phyloP scores from a whole-genome alignment of 2,329 filamentous ascomycete species.

The Aspergillus jensenii region DNA sequence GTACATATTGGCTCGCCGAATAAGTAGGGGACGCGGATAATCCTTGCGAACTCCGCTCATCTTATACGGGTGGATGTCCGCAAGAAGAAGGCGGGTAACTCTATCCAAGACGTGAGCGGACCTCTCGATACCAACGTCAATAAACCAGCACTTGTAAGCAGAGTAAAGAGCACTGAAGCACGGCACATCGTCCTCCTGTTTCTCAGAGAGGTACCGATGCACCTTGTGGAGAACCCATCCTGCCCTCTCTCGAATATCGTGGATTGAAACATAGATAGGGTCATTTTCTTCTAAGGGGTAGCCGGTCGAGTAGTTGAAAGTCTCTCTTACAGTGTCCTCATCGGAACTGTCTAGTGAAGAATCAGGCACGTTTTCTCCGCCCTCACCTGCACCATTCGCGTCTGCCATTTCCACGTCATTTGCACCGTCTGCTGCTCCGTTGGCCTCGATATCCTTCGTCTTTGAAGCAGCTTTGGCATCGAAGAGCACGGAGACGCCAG shows the following conservation, averaged over 20 bases:
- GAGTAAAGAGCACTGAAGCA: slow-evolving; percentile 93
- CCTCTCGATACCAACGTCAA: slow-evolving; percentile 93
- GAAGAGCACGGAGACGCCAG: slow-evolving; percentile 86
- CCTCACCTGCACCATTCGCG: slow-evolving; percentile 43
- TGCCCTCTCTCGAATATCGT: slow-evolving; percentile 75
- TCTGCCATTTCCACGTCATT: slow-evolving; percentile 49
- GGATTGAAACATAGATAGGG: slow-evolving; percentile 71
- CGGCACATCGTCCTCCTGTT: slow-evolving; percentile 92
- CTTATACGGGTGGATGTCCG: slow-evolving; percentile 90
- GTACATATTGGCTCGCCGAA: slow-evolving; percentile 91
- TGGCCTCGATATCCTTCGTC: slow-evolving; percentile 37
- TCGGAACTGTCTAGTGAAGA: slow-evolving; percentile 58
- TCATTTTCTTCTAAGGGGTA: slow-evolving; percentile 70
- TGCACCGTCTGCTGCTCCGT: slow-evolving; percentile 38
- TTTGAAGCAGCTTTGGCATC: slow-evolving; percentile 72
- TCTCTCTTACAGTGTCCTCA: slow-evolving; percentile 67
- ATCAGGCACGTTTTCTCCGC: slow-evolving; percentile 44
- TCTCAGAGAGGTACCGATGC: slow-evolving; percentile 75
- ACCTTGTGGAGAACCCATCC: slow-evolving; percentile 79
- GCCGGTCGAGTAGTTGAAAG: slow-evolving; percentile 85
- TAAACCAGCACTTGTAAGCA: slow-evolving; percentile 93
- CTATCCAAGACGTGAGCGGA: slow-evolving; percentile 92
- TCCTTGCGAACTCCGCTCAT: slow-evolving; percentile 88
- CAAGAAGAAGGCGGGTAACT: slow-evolving; percentile 77
- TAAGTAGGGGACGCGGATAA: slow-evolving; percentile 87